Percentiles rank a stretch among this genome's conserved stretches.
Conservation (phyloP, 116 monocot genomes). For the Phalaenopsis hybrid region DNA sequence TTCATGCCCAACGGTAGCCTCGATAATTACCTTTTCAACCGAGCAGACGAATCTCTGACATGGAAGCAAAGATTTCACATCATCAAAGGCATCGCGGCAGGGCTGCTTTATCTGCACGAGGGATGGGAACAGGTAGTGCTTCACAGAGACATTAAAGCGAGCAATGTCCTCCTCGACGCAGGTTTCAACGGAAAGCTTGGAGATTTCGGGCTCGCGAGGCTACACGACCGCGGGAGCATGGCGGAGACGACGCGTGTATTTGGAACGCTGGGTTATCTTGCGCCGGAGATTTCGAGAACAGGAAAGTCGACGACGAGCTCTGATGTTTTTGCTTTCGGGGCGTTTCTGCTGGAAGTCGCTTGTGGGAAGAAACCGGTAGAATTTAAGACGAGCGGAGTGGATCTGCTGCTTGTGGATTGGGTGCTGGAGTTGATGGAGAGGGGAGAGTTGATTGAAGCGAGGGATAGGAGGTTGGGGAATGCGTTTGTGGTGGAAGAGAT, state of each 20-base stretch:
- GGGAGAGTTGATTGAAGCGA: constrained; percentile 11
- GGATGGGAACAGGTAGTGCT: constrained; percentile 33
- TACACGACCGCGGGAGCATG: constrained; percentile 20
- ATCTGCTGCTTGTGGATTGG: constrained; percentile 16
- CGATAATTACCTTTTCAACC: constrained; percentile 7
- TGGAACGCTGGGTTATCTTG: constrained; percentile 24
- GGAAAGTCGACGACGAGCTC: constrained; percentile 23
- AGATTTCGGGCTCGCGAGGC: constrained; percentile 18
- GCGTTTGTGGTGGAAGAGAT: constrained; percentile 15
- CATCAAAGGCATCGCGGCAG: constrained; percentile 26
- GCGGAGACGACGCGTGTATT: constrained; percentile 21
- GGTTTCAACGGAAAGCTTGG: constrained; percentile 19
- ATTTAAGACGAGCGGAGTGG: not conserved
- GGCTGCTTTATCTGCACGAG: constrained; percentile 39
- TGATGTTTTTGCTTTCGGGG: constrained; percentile 28
- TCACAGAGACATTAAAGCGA: constrained; percentile 25
- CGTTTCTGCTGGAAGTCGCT: constrained; percentile 25
- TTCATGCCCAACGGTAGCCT: constrained; percentile 29
- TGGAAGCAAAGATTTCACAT: constrained; percentile 25
- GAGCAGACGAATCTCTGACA: not conserved
- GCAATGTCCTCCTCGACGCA: constrained; percentile 20
- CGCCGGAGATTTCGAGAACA: constrained; percentile 20
- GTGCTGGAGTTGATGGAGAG: constrained; percentile 12
- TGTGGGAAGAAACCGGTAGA: constrained; percentile 30
- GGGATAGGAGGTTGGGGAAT: constrained; percentile 13